Conservation (phyloP, 495 filamentous ascomycete species). For the Tetracladium setigerum region DNA sequence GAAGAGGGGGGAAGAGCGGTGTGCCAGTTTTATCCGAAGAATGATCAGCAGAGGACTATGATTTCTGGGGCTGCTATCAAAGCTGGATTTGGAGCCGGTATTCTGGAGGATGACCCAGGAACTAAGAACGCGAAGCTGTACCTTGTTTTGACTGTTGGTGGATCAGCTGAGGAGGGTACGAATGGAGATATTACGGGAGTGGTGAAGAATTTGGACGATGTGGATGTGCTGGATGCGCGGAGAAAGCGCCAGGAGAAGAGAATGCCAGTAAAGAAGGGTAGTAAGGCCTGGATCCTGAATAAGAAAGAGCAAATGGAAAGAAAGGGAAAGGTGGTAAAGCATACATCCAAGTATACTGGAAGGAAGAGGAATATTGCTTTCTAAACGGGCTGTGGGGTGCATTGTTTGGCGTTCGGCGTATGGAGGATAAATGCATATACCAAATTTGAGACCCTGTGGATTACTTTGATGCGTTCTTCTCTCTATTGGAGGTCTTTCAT, state of each 20-base stretch:
- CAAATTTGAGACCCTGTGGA: not conserved
- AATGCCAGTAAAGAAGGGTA: constrained; percentile 59
- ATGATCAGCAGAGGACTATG: constrained; percentile 85
- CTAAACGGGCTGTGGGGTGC: constrained; percentile 7
- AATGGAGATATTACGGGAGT: constrained; percentile 78
- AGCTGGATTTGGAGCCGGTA: constrained; percentile 90
- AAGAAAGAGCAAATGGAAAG: constrained; percentile 95
- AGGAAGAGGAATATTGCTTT: constrained; percentile 51
- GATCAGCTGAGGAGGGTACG: constrained; percentile 54
- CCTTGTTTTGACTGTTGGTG: constrained; percentile 87
- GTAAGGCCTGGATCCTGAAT: constrained; percentile 81
- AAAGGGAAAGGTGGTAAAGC: constrained; percentile 91
- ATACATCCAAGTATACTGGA: constrained; percentile 85
- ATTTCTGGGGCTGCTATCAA: constrained; percentile 81
- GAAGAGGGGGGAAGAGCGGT: constrained; percentile 79
- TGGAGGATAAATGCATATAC: not conserved
- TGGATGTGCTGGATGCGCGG: constrained; percentile 72
- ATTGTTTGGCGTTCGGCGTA: constrained; percentile 20
- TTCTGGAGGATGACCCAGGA: constrained; percentile 89
- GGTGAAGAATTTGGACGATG: constrained; percentile 78
- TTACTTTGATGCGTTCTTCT: too few relatives aligned
- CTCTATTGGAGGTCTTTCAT: too few relatives aligned
- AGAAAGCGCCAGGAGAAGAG: constrained; percentile 44
- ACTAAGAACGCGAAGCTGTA: constrained; percentile 94
- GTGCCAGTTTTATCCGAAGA: constrained; percentile 97